Base-by-base conservation (phyloP, 2,329 filamentous ascomycete genomes). In the Talaromyces rugulosus region DNA sequence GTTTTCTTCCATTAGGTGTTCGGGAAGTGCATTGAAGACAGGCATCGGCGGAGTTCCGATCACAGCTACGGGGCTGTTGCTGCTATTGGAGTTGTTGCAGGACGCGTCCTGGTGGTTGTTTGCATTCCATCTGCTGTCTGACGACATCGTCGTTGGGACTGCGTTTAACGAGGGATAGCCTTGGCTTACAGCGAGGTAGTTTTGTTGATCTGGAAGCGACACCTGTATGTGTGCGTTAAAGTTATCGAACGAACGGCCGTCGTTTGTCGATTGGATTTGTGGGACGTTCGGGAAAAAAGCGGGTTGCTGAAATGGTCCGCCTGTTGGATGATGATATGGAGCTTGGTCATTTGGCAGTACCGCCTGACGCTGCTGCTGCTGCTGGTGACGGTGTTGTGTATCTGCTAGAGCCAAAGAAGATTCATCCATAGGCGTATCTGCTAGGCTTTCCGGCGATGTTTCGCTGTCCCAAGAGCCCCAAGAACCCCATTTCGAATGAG, bases 401-500 rank as follows among this genome's bases (percentile, higher is more conserved):
- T 14, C 28, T 9, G 16, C 7, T 31, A 27, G 16, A 16, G n/a
- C 27, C 3, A 27, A 31, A 31, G 28, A n/a, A 30, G 47, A 51
- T 28, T 27, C 42, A 5, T 47, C 27, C 23, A 51, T 16, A 14
- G 47, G 14, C 1, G 50, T 30, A 53, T 53, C 30, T 16, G 5
- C 50, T 16, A 54, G 55, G 23, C 60, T 56, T 18, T 66, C 62
- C 8, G 62, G 62, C 6, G 74, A 73, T 3, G 74, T 75, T 23
- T 70, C 65, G 66, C 72, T 70, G 65, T 75, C 82, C 59, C 84
- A 77, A 2, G 74, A 71, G 11, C 75, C 75, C 83, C 89, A 92
- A 2, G 83, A 84, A 1, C 91, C 92, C 75, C 90, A 96, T 75
- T 89, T 94, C 52, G 85, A 81, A 70, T 96, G 91, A 1, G 91